Evolutionary conservation across 2,329 filamentous ascomycete species (phyloP), one percentile per base, ranked within the genome.

Genomic region (Pseudocercospora fuligena): DNA sequence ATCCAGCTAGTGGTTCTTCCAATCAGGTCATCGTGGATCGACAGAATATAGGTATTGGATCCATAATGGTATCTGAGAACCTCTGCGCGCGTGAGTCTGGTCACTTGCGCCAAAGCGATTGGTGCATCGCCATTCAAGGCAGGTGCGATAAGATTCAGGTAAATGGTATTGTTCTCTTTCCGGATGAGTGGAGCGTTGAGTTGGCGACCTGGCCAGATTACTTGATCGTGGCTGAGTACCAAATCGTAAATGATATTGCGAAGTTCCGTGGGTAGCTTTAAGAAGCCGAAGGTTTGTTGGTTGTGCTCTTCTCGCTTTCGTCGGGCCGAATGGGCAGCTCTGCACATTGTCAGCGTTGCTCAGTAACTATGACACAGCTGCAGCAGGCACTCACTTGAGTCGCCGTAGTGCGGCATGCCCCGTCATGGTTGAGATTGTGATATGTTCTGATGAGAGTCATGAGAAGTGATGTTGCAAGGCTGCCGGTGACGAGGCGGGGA

Each of bases 221-320:
- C 51, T 56, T 56, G 51, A 27, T 56, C 51, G 9, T 56, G 51
- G 16, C 23, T 16, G 16, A 56, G 27, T n/a, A 56, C 51, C 51
- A 56, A 5, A 9, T 60, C 57, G 36, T 60, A 60, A 12, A 60
- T 60, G 4, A 47, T 60, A 19, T 60, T 47, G 16, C 57, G 57
- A 16, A 60, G 57, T 29, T 60, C 57, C 51, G 61, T 63, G n/a
- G 61, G 61, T 21, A 63, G 61, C 29, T 46, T 63, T 16, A 63
- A 51, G 8, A 19, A 63, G 11, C 61, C 61, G 56, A 63, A 63
- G 51, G 61, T 54, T 8, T 23, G 29, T 8, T 25, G 29, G 33
- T 63, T 63, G 23, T 29, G 29, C 23, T 63, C 49, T 23, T 63
- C 61, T 53, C 61, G 49, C 61, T 63, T 63, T 40, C 61, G 49